Conservation (phyloP, 176 grass and related monocot genomes). For the Triticum urartu region DNA sequence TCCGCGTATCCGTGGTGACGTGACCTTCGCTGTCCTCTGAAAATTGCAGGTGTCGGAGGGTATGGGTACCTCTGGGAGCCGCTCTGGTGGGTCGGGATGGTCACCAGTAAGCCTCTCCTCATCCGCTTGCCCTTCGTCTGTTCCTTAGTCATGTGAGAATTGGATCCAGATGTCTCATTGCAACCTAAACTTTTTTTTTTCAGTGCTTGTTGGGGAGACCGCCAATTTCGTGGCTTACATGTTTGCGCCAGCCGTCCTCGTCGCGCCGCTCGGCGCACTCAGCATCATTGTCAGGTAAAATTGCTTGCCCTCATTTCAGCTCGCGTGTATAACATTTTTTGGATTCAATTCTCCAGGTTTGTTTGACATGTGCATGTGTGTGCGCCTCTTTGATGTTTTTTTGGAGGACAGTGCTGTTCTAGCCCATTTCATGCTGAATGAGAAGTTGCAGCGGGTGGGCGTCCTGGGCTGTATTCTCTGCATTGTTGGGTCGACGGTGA, state of each 20-base stretch:
- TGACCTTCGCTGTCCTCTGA: constrained; percentile 3
- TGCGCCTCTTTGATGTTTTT: constrained; percentile 9
- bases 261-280: constrained; percentile 84
- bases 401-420: constrained; percentile 65
- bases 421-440: constrained; percentile 92
- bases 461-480: constrained; percentile 89
- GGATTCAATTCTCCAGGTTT: neutral
- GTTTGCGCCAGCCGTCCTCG: constrained; percentile 79
- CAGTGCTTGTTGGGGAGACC: constrained; percentile 90
- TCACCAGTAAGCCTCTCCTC: constrained; percentile 70
- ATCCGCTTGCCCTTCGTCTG: neutral
- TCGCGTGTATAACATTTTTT: neutral
- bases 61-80: constrained; percentile 94
- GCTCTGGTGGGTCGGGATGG: constrained; percentile 96
- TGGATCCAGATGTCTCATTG: neutral
- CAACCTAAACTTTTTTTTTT: constrained; percentile 24
- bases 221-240: constrained; percentile 97
- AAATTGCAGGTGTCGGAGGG: constrained; percentile 67
- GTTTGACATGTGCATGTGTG: neutral
- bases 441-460: constrained; percentile 86
- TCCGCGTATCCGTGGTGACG: neutral
- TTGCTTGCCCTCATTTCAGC: neutral
- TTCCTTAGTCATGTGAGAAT: constrained; percentile 12
- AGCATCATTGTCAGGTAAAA: constrained; percentile 87
- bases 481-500: constrained; percentile 87